These are phyloP conservation scores for Porogramme epimiltina DNA, from an alignment of 1,284 basidiomycete species.

Conservation along the genomic window DNA sequence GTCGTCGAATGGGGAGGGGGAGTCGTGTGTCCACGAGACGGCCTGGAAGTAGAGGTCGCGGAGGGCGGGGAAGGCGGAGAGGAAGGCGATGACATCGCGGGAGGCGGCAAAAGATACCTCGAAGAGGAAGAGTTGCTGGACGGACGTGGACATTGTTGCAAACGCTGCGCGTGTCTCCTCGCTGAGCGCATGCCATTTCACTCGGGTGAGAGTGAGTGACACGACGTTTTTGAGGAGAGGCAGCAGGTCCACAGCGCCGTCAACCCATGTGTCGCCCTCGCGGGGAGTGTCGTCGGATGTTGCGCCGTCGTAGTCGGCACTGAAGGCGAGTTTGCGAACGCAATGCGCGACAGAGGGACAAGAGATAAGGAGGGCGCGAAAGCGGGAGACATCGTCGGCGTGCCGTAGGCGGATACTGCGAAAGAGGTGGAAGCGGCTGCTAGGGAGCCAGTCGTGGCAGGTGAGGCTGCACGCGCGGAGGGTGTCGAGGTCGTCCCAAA, in stretches of 20 bases:
- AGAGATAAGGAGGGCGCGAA: constrained; percentile 24
- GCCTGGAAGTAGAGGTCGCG: constrained; percentile 35
- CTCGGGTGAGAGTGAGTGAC: constrained; percentile 30
- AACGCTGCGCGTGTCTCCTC: constrained; percentile 27
- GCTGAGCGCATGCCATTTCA: constrained; percentile 29
- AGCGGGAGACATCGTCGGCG: constrained; percentile 25
- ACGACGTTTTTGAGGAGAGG: constrained; percentile 21
- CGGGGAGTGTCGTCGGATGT: constrained; percentile 20
- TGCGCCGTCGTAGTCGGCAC: constrained; percentile 27
- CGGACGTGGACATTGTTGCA: constrained; percentile 20
- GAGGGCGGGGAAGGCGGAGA: constrained; percentile 31
- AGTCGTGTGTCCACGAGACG: constrained; percentile 33
- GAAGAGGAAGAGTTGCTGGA: constrained; percentile 33
- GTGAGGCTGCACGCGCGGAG: constrained; percentile 32
- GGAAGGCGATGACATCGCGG: constrained; percentile 31
- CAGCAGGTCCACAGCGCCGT: constrained; percentile 24
- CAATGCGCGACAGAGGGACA: constrained; percentile 27
- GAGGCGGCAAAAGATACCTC: constrained; percentile 32
- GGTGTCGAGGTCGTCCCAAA: constrained; percentile 30
- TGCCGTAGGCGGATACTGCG: constrained; percentile 31
- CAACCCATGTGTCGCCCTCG: constrained; percentile 33
- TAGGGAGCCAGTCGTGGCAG: constrained; percentile 29
- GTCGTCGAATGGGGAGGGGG: constrained; percentile 18
- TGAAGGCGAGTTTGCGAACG: constrained; percentile 31
- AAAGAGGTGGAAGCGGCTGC: constrained; percentile 34